Evolutionary conservation across 805 yeast species (phyloP).

Genomic region (Teunomyces cretensis): DNA sequence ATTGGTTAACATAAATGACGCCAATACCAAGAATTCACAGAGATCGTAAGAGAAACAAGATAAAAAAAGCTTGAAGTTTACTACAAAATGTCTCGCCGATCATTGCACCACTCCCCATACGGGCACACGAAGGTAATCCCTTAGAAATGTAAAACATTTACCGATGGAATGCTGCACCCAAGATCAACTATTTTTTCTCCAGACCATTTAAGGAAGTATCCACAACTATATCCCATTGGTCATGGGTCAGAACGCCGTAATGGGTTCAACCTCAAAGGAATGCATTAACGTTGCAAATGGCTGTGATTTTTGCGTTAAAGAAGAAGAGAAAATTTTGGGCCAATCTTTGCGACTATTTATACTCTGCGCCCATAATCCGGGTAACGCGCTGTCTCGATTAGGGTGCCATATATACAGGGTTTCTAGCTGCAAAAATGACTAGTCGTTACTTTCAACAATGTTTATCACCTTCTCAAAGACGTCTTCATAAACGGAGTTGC

Average conservation of each 20-base stretch:
- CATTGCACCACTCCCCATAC: slow-evolving; percentile 71
- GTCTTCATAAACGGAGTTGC: slow-evolving; percentile 21
- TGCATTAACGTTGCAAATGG: slow-evolving; percentile 60
- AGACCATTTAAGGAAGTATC: slow-evolving; percentile 49
- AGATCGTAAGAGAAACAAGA: neutral
- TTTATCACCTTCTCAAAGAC: slow-evolving; percentile 22
- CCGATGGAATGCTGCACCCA: slow-evolving; percentile 74
- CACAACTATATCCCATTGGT: slow-evolving; percentile 59
- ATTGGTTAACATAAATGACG: neutral
- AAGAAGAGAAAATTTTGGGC: slow-evolving; percentile 13
- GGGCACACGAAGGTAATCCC: slow-evolving; percentile 77
- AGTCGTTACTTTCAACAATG: neutral
- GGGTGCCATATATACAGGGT: neutral
- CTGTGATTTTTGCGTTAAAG: slow-evolving; percentile 65
- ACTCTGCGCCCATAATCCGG: slow-evolving; percentile 20
- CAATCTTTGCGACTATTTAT: slow-evolving; percentile 10
- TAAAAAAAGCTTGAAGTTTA: neutral
- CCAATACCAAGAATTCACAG: neutral
- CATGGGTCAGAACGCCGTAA: slow-evolving; percentile 70
- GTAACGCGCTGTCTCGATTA: slow-evolving; percentile 19
- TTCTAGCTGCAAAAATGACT: neutral
- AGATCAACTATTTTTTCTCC: slow-evolving; percentile 64
- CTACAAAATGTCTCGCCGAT: slow-evolving; percentile 27
- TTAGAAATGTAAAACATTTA: slow-evolving; percentile 48
- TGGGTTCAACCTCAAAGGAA: slow-evolving; percentile 70